Conservation (phyloP, 352 stramenopile species). For the Poterioochromonas sp. region DNA sequence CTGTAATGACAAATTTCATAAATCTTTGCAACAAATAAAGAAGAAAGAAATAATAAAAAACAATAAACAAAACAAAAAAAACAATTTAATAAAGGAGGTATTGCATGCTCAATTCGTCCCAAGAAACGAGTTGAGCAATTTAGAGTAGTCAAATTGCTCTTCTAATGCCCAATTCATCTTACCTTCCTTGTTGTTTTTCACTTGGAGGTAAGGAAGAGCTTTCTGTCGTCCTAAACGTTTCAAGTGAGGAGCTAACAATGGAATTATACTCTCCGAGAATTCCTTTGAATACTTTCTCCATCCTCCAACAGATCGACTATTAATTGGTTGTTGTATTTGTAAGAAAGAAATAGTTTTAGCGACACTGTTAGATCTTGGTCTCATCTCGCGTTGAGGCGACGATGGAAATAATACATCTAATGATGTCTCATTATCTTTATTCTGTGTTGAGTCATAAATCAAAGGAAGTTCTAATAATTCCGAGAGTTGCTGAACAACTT, state of each 20-base stretch:
- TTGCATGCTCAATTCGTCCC: no score
- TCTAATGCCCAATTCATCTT: not conserved
- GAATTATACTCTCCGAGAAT: not conserved
- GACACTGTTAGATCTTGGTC: not conserved
- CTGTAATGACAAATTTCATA: no score
- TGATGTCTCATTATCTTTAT: not conserved
- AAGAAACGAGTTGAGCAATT: no score
- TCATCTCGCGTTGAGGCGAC: not conserved
- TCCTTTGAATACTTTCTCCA: not conserved
- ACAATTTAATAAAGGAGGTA: no score
- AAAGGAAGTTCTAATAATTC: constrained; percentile 17
- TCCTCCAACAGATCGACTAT: not conserved
- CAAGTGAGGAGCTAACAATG: not conserved
- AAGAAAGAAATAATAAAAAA: no score
- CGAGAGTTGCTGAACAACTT: constrained; percentile 11
- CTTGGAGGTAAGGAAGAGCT: not conserved
- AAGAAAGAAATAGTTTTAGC: not conserved
- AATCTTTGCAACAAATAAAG: no score
- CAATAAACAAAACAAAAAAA: no score
- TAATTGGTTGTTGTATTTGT: constrained; percentile 3
- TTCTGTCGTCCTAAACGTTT: not conserved
- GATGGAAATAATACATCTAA: not conserved
- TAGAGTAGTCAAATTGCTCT: not conserved
- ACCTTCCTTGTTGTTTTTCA: not conserved
- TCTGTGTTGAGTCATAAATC: constrained; percentile 14